A percentile compares a stretch with the other conserved stretches of the same genome.
Conservation (phyloP, 2,329 filamentous ascomycete genomes). For the Arthrobotrys pseudoclavata region DNA sequence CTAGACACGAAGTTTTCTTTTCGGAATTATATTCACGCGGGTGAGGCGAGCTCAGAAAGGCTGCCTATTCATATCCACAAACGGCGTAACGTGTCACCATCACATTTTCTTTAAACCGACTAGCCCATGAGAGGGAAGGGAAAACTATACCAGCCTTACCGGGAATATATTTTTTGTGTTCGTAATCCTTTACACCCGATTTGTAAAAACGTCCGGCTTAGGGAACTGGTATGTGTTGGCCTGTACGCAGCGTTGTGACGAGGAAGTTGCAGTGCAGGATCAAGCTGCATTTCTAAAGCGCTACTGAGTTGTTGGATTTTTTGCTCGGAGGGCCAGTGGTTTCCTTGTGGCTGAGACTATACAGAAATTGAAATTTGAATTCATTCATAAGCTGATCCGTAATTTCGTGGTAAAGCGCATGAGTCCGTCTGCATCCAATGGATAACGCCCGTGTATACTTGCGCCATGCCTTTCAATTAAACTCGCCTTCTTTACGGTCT, state of each 20-base stretch:
- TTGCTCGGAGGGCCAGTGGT: background rate
- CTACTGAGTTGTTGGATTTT: slow-evolving; percentile 1
- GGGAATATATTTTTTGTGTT: background rate
- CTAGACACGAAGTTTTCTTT: slow-evolving; percentile 6
- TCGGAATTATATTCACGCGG: slow-evolving; percentile 9
- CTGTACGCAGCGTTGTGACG: background rate
- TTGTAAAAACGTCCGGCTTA: slow-evolving; percentile 20
- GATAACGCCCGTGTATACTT: background rate
- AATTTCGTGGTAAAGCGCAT: slow-evolving; percentile 20
- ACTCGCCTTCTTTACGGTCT: slow-evolving; percentile 3
- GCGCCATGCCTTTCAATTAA: background rate
- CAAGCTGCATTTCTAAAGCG: background rate
- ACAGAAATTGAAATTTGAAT: slow-evolving; percentile 2
- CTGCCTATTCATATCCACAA: slow-evolving; percentile 18
- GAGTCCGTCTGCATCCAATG: slow-evolving; percentile 6
- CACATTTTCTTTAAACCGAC: background rate
- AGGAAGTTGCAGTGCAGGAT: slow-evolving; percentile 9
- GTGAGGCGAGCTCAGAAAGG: background rate
- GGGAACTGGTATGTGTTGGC: background rate
- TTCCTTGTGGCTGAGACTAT: background rate
- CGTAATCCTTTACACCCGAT: slow-evolving; percentile 2
- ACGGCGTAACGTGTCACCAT: slow-evolving; percentile 12
- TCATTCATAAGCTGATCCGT: slow-evolving; percentile 1
- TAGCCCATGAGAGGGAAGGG: background rate
- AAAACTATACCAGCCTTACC: slow-evolving; percentile 12